Base-by-base conservation (phyloP, 345 rosid genomes). In the Crucihimalaya himalaica region DNA sequence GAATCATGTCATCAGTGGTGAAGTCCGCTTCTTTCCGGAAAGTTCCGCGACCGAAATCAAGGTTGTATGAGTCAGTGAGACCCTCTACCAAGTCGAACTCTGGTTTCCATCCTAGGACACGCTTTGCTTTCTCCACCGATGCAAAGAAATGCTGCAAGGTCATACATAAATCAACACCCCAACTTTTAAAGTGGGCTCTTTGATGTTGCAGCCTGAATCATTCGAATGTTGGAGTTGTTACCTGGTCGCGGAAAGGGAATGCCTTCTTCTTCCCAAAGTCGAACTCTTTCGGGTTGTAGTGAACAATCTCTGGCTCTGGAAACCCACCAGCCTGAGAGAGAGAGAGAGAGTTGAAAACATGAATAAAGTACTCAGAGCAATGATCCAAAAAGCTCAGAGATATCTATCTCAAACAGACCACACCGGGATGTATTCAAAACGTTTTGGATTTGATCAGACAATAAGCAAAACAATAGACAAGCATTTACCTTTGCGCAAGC, bases 171-270 rank as follows among this genome's bases (percentile, higher is more conserved):
- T 28, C 16, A 58, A 68, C 20, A 28, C 12, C 2, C 0, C 2
- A 68, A 5, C 10, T 27, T 54, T 42, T 43, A 4, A 15, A 32
- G 4, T 25, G 46, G 45, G 16, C 34, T 63, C 31, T 58, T 31
- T 25, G 11, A 35, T 18, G 48, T 15, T 42, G 50, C 18, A 18
- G 52, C 63, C 20, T 64, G 48, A 32, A 40, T 53, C 74, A 78
- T 45, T 60, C 2, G 9, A 62, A 51, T 12, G 34, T 51, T 14
- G 50, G 5, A 42, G 32, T 8, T 51, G 29, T 79, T 85, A 90
- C 99, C 97, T 88, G 96, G 70, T 95, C 97, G 11, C 99, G 90
- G 91, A 92, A 95, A 46, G 97, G 99, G 79, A 95, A 95, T 9
- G 99, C 88, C 80, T 95, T 92, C 92, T 95, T 95, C 77, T 95